Conservation (phyloP, 345 rosid genomes). For the Turnera subulata region DNA sequence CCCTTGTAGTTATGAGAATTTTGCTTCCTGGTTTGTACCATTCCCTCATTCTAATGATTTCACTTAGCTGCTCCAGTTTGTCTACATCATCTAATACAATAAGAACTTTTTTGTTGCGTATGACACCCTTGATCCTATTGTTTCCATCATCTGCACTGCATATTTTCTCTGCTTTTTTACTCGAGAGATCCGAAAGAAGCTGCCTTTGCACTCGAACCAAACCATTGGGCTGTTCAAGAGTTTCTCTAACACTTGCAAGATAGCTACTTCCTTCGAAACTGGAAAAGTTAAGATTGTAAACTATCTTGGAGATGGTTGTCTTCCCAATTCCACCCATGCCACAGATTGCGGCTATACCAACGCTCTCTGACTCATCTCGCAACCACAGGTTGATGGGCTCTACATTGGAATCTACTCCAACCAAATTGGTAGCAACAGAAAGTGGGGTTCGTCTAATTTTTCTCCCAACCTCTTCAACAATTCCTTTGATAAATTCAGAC, state of each 20-base stretch:
- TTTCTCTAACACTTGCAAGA: constrained; percentile 27
- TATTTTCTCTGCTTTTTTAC: neutral
- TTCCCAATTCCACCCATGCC: constrained; percentile 35
- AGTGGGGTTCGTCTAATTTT: constrained; percentile 9
- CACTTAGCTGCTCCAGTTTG: neutral
- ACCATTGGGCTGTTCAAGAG: constrained; percentile 7
- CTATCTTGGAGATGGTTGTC: constrained; percentile 18
- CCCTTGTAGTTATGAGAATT: neutral
- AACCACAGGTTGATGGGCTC: constrained; percentile 16
- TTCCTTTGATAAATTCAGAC: neutral
- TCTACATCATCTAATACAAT: constrained; percentile 16
- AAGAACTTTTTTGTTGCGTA: neutral
- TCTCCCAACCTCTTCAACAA: constrained; percentile 12
- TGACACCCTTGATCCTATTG: constrained; percentile 1
- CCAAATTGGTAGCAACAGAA: constrained; percentile 16
- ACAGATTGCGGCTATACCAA: constrained; percentile 14
- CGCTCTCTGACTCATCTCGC: constrained; percentile 18
- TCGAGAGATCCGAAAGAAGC: constrained; percentile 26
- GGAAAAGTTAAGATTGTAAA: constrained; percentile 17
- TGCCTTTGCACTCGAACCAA: constrained; percentile 11
- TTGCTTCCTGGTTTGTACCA: neutral
- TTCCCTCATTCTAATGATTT: neutral
- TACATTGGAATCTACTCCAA: constrained; percentile 19
- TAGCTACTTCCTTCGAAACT: constrained; percentile 27
- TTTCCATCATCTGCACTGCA: constrained; percentile 14